These are phyloP conservation scores for Phytophthora lateralis DNA, from an alignment of 352 stramenopile genomes.

Conservation along the genomic window DNA sequence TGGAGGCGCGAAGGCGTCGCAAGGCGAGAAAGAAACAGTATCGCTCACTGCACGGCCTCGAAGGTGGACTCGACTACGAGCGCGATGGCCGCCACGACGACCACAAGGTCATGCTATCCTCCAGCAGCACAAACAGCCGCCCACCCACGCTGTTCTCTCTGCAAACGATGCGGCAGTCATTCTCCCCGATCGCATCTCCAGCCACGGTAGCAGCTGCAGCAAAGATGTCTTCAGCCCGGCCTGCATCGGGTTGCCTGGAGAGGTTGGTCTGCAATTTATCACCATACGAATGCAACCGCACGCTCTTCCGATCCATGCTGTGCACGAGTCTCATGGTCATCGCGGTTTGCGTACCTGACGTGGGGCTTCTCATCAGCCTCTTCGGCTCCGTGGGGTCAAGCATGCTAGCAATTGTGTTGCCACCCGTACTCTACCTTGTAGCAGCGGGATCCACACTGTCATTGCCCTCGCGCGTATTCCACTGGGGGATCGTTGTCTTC, in stretches of 20 bases:
- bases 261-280: slow-evolving; percentile 55
- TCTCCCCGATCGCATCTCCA: slow-evolving; percentile 34
- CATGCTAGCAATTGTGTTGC: slow-evolving; percentile 83
- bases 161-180: slow-evolving; percentile 32
- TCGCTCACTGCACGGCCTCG: slow-evolving; percentile 22
- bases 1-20: slow-evolving; percentile 31
- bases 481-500: slow-evolving; percentile 58
- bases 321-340: slow-evolving; percentile 77
- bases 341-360: slow-evolving; percentile 73
- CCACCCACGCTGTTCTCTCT: slow-evolving; percentile 28
- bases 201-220: slow-evolving; percentile 24
- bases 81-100: slow-evolving; percentile 13
- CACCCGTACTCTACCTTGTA: slow-evolving; percentile 65
- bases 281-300: slow-evolving; percentile 81
- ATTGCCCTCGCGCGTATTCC: slow-evolving; percentile 40
- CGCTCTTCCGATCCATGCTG: slow-evolving; percentile 83
- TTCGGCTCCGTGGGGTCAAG: slow-evolving; percentile 82
- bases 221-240: slow-evolving; percentile 19
- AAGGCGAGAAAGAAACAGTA: slow-evolving; percentile 38
- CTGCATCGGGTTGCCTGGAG: slow-evolving; percentile 41
- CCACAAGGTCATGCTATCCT: slow-evolving; percentile 22
- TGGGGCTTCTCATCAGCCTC: slow-evolving; percentile 77
- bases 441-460: slow-evolving; percentile 45
- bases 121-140: slow-evolving; percentile 19
- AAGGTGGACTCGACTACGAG: slow-evolving; percentile 21